Percentiles rank a stretch among this genome's conserved stretches.
Evolutionary conservation across 225 moss, liverwort and hornwort species (phyloP).

Genomic region (Polytrichum formosum): DNA sequence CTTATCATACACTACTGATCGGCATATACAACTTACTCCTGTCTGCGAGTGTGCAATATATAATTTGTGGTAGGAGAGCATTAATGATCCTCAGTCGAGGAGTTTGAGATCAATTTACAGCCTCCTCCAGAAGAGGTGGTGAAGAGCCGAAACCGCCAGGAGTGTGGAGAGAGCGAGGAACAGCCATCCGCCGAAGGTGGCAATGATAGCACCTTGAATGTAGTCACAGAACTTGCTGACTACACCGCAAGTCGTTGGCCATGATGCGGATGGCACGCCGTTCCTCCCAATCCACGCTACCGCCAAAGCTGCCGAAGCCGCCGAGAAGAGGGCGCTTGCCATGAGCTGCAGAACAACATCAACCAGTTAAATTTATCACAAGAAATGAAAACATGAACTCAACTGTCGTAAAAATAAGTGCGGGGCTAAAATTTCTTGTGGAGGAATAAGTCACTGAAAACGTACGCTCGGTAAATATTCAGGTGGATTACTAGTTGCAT

Average conservation of each 20-base stretch:
- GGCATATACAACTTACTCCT: too few species aligned
- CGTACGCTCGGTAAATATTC: too few species aligned
- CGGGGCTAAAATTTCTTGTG: too few species aligned
- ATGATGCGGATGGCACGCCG: constrained; percentile 30
- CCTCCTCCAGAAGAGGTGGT: constrained; percentile 21
- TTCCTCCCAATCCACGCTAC: constrained; percentile 50
- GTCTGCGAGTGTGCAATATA: too few species aligned
- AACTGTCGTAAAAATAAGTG: neutral
- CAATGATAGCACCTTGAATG: constrained; percentile 54
- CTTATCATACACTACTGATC: too few species aligned
- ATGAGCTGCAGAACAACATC: constrained; percentile 30
- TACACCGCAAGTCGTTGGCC: constrained; percentile 42
- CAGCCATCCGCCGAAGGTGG: constrained; percentile 54
- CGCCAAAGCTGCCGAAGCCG: constrained; percentile 58
- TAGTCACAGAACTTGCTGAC: constrained; percentile 55
- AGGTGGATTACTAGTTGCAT: neutral
- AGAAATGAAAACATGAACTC: too few species aligned
- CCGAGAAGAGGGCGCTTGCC: constrained; percentile 41
- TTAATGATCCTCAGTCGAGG: too few species aligned
- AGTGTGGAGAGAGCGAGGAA: constrained; percentile 38
- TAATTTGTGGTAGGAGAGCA: too few species aligned
- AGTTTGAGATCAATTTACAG: neutral
- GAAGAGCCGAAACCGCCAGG: constrained; percentile 38
- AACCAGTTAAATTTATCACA: neutral
- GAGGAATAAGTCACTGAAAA: too few species aligned